Evolutionary conservation across 2,329 filamentous ascomycete genomes (phyloP).

Genomic region (Fusarium subtropicale): DNA sequence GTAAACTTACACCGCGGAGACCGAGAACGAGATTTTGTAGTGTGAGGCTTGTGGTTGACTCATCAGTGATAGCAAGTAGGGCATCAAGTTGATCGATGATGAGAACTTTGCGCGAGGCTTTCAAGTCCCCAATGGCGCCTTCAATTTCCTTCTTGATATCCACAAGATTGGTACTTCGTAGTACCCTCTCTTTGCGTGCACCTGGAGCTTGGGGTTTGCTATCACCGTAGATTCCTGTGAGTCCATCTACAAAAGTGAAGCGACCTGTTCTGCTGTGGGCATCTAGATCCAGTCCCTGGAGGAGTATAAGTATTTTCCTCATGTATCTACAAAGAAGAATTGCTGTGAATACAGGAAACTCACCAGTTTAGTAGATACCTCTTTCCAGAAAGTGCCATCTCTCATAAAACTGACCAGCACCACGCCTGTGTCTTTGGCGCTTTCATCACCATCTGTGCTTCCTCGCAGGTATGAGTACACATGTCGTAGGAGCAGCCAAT

Average conservation of each 20-base stretch:
- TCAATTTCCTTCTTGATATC: slow-evolving; percentile 56
- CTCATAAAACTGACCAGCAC: slow-evolving; percentile 87
- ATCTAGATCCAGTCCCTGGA: slow-evolving; percentile 77
- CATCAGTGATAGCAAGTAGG: slow-evolving; percentile 68
- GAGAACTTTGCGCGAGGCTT: slow-evolving; percentile 60
- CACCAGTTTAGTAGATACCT: slow-evolving; percentile 75
- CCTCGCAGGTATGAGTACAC: slow-evolving; percentile 60
- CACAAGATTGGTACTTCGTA: slow-evolving; percentile 50
- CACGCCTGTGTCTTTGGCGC: slow-evolving; percentile 61
- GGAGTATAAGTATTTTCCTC: slow-evolving; percentile 1
- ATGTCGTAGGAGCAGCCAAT: slow-evolving; percentile 73
- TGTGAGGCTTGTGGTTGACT: slow-evolving; percentile 57
- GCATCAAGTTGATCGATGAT: slow-evolving; percentile 75
- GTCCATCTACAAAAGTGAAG: slow-evolving; percentile 81
- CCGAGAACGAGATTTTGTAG: slow-evolving; percentile 68
- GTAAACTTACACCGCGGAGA: slow-evolving; percentile 69
- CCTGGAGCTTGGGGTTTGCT: background rate
- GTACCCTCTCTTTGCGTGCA: slow-evolving; percentile 32
- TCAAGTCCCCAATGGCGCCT: slow-evolving; percentile 54
- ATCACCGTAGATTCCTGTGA: slow-evolving; percentile 66
- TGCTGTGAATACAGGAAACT: background rate
- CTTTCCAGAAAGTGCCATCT: slow-evolving; percentile 81
- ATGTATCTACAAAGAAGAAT: background rate
- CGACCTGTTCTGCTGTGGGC: slow-evolving; percentile 66
- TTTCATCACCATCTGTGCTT: slow-evolving; percentile 36